Base-by-base conservation (phyloP, 495 filamentous ascomycete genomes). In the Talaromyces thailandensis region DNA sequence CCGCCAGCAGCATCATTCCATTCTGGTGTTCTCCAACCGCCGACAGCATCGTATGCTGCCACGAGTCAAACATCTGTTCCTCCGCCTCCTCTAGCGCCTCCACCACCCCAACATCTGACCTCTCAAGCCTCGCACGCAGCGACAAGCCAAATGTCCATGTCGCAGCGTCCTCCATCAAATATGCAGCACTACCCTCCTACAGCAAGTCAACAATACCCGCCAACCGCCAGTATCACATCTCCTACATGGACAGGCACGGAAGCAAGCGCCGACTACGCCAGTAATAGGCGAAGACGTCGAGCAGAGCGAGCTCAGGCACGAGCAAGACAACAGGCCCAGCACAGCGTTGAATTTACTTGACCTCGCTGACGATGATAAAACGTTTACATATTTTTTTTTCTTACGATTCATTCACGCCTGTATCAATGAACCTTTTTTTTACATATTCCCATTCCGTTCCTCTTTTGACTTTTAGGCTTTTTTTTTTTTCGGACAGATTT, bases 211-310 rank as follows among this genome's bases (percentile, higher is more conserved):
- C 76, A 75, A 6, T 79, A 76, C 58, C 73, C 75, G 3, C 51
- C 73, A 11, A 52, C 62, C 6, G 75, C 77, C 24, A 81, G 81
- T 63, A 69, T 82, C 56, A 76, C 74, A 23, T 77, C 79, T 5
- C 72, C 80, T 16, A 78, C 79, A 64, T 79, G 70, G 65, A 81
- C 79, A 11, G 78, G 76, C 4, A 82, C 80, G 0, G 80, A 83
- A 61, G 76, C 75, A 28, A 83, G 79, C 63, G 82, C 75, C 24
- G 79, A 80, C 62, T 83, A 79, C 67, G 81, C 73, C 21, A 84
- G 73, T 64, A 84, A 84, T 65, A 75, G 79, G 43, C 68, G 75
- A 62, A 76, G 81, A 55, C 73, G 81, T 70, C 74, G 81, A 37
- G 81, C 80, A 14, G 79, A 83, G 64, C 69, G 81, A 67, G 79